A percentile compares a stretch with the other conserved stretches of the same genome.
phyloP scores from a whole-genome alignment of 225 moss, liverwort and hornwort species.

The Bryum argenteum region DNA sequence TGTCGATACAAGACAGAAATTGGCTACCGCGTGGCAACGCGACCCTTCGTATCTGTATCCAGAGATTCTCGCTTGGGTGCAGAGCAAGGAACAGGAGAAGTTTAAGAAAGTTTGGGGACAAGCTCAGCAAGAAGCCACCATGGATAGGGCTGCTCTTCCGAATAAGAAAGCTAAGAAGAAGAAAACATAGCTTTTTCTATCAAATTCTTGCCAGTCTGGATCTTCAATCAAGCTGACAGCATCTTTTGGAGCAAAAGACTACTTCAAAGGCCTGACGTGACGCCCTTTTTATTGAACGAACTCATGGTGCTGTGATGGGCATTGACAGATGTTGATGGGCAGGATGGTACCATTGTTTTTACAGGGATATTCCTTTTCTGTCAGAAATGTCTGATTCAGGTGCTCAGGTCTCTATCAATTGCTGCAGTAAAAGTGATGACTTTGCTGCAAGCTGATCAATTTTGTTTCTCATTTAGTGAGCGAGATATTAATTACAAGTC shows the following conservation, averaged over 20 bases:
- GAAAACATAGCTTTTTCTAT: slow-evolving; percentile 13
- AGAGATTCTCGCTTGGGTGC: slow-evolving; percentile 86
- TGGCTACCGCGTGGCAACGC: slow-evolving; percentile 60
- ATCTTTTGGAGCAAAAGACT: slow-evolving; percentile 5
- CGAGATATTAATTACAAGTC: background rate
- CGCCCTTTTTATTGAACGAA: background rate
- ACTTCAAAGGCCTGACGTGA: background rate
- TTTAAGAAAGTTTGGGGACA: slow-evolving; percentile 64
- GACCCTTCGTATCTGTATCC: slow-evolving; percentile 67
- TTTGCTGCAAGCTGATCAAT: background rate
- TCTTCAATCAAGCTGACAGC: background rate
- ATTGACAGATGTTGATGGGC: background rate
- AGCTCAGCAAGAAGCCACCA: slow-evolving; percentile 50
- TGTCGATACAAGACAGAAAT: slow-evolving; percentile 63
- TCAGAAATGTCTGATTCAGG: slow-evolving; percentile 1
- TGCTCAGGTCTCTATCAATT: background rate
- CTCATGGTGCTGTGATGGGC: background rate
- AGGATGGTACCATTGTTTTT: background rate
- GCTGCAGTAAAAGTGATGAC: background rate
- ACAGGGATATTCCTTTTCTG: too few species aligned
- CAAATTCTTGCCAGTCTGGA: background rate
- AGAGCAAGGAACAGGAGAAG: slow-evolving; percentile 49
- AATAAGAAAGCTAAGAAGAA: slow-evolving; percentile 40
- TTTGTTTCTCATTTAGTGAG: background rate
- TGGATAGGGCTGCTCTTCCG: slow-evolving; percentile 29